Evolutionary conservation across 75 land plant genomes (phyloP).

Genomic region (Selaginella tamariscina): DNA sequence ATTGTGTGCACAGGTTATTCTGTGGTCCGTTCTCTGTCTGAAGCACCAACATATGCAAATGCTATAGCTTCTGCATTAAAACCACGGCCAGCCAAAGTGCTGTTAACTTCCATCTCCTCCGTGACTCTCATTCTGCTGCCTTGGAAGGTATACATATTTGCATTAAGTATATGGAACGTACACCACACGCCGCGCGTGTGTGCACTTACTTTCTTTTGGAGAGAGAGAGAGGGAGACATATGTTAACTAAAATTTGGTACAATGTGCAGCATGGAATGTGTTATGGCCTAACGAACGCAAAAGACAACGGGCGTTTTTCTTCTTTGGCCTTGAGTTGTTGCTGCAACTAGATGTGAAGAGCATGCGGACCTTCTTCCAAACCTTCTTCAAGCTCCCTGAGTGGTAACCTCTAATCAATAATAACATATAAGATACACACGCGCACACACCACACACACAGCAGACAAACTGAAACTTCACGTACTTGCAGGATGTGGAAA

Average conservation of each 20-base stretch:
- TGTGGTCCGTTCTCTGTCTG: constrained; percentile 86
- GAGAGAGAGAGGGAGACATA: too few relatives aligned
- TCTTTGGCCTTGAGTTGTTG: constrained; percentile 85
- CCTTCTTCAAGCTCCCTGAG: constrained; percentile 76
- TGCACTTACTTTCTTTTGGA: not conserved
- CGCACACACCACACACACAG: not conserved
- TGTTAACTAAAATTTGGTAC: not conserved
- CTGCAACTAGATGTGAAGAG: constrained; percentile 71
- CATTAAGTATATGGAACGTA: not conserved
- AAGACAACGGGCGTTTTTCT: constrained; percentile 87
- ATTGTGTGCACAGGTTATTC: constrained; percentile 99
- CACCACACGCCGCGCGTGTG: too few relatives aligned
- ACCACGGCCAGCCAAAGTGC: not conserved
- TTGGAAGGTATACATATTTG: constrained; percentile 34
- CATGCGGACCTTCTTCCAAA: constrained; percentile 65
- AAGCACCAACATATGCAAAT: constrained; percentile 89
- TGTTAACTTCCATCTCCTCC: not conserved
- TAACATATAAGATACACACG: too few relatives aligned
- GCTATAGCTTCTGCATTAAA: constrained; percentile 64
- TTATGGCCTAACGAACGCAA: constrained; percentile 96
- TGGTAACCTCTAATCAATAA: constrained; percentile 35
- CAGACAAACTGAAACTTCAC: not conserved
- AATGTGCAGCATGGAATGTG: constrained; percentile 72
- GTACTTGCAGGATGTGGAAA: constrained; percentile 79
- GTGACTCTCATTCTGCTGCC: constrained; percentile 33